Conservation (phyloP, 2,329 filamentous ascomycete genomes). For the Penicillium sp. region DNA sequence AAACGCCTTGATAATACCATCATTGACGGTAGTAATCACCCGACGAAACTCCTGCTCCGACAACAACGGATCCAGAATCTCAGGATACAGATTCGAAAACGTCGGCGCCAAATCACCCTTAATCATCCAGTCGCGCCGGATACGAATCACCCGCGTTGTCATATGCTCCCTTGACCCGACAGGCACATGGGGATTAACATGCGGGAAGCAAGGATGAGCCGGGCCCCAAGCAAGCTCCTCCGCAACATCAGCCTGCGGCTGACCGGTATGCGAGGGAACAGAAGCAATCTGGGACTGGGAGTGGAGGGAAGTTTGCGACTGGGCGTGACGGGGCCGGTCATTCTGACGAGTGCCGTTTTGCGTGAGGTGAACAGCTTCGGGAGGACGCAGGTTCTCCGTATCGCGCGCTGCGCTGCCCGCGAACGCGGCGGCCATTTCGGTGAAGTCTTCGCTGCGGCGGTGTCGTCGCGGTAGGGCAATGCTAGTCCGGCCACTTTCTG, state of each 20-base stretch:
- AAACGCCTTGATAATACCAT: conserved; percentile 72
- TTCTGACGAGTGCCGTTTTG: conserved; percentile 24
- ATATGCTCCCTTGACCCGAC: conserved; percentile 69
- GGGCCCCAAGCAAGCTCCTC: conserved; percentile 85
- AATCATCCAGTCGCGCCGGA: conserved; percentile 87
- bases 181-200: conserved; percentile 87
- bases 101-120: conserved; percentile 87
- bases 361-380: conserved; percentile 30
- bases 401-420: conserved; percentile 26
- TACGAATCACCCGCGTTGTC: conserved; percentile 83
- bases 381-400: conserved; percentile 28
- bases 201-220: conserved; percentile 89
- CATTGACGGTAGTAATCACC: conserved; percentile 78
- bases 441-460: conserved; percentile 33
- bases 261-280: conserved; percentile 37
- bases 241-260: conserved; percentile 51
- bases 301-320: conserved; percentile 41
- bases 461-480: conserved; percentile 50
- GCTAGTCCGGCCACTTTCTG: conserved; percentile 51
- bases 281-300: conserved; percentile 41
- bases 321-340: conserved; percentile 37
- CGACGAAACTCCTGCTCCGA: conserved; percentile 81
- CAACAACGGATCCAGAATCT: conserved; percentile 85
- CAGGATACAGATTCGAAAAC: conserved; percentile 92
- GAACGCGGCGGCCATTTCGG: conserved; percentile 27